Evolutionary conservation across 2,329 filamentous ascomycete genomes (phyloP).

Genomic region (Pyricularia grisea): DNA sequence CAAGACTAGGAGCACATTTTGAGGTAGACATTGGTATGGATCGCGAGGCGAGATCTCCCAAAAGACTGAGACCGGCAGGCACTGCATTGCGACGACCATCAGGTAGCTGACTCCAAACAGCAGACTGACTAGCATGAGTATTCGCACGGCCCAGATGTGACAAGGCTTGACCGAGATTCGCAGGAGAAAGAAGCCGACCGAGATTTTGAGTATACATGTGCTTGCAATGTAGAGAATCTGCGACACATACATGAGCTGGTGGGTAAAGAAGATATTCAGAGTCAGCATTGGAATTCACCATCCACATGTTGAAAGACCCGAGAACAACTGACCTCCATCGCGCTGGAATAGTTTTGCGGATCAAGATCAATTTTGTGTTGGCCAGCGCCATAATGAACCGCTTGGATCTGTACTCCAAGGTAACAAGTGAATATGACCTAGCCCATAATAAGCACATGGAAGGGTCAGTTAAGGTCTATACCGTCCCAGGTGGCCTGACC

Average conservation of each 20-base stretch:
- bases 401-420: background rate
- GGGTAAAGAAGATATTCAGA: background rate
- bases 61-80: constrained; percentile 19
- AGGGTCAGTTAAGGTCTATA: background rate
- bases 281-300: background rate
- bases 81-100: constrained; percentile 29
- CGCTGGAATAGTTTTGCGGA: background rate
- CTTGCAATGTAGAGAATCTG: constrained; percentile 25
- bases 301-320: background rate
- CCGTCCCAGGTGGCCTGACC: background rate
- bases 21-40: constrained; percentile 13
- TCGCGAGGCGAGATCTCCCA: constrained; percentile 22
- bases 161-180: constrained; percentile 18
- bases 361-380: background rate
- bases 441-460: background rate
- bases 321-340: constrained; percentile 1
- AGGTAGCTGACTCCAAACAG: constrained; percentile 26
- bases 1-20: background rate
- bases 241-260: constrained; percentile 2
- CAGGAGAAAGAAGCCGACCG: constrained; percentile 27
- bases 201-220: constrained; percentile 26
- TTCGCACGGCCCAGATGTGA: constrained; percentile 23
- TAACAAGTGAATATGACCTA: constrained; percentile 1
- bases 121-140: constrained; percentile 18
- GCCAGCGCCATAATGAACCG: background rate